Evolutionary conservation across 2,329 filamentous ascomycete species (phyloP), one percentile per base, ranked within the genome.

Genomic region (Ophiocordyceps camponoti-rufipedis): DNA sequence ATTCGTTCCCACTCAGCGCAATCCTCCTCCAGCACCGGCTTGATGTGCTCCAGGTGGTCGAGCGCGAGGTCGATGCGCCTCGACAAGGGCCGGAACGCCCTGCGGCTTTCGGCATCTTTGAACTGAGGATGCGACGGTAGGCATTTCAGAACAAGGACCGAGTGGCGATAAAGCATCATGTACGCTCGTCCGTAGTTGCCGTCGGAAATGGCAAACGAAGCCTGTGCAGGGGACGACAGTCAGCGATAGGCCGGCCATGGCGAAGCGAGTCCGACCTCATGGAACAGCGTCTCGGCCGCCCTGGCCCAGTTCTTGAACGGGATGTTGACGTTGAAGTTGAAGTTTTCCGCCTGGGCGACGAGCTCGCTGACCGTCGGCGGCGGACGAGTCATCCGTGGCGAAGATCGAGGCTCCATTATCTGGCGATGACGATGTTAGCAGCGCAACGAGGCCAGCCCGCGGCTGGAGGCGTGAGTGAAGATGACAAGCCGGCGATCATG

Each of bases 151-250:
- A 94, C 75, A n/a, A 98, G 77, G 45, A 81, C 73, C 10, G 86
- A 86, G 63, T 94, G 87, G 53, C 91, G 80, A 58, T 91, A 85
- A n/a, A 94, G 75, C 48, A 96, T 78, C 46, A 95, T 74, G 61
- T 94, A 98, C 5, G 89, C 85, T 57, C 91, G 82, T 54, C 87
- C 78, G 51, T 86, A 78, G 62, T 95, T 88, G 55, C 82, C 81
- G 62, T 96, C 89, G 40, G 75, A 74, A 55, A 91, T 74, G 58
- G 94, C 94, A 54, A 89, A 85, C 44, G 77, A 72, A 18, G 86
- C 88, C 85, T 95, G 40, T 10, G 11, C 9, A 11, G n/a, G 12
- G 12, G 18, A 7, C 14, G 14, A 8, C 7, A 11, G 23, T 16
- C 41, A 41, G 45, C 32, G 33, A 11, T 31, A 19, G 16, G 13